phyloP scores from a whole-genome alignment of 106 monocot species.

The Dendrobium nobile region DNA sequence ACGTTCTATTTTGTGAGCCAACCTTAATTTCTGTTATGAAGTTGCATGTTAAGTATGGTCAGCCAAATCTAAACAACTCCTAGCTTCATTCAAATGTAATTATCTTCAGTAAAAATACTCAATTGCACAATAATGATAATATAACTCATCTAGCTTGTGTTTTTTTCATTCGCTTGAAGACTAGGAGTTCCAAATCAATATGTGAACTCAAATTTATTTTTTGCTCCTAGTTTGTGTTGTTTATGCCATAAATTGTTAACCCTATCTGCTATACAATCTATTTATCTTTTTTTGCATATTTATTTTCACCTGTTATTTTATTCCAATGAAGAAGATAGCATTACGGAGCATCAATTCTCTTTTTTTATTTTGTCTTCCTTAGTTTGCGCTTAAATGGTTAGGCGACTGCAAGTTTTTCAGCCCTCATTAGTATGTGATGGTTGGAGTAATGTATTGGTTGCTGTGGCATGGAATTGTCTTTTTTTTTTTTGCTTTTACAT shows the following conservation, averaged over 20 bases:
- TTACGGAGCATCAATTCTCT: neutral
- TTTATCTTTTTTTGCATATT: neutral
- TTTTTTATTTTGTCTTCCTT: neutral
- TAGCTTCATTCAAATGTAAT: neutral
- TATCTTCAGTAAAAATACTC: neutral
- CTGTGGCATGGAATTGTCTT: neutral
- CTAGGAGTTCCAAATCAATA: neutral
- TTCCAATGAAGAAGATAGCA: neutral
- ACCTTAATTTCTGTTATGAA: neutral
- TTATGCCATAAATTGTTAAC: neutral
- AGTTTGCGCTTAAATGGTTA: neutral
- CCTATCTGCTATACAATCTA: neutral
- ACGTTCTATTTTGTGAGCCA: neutral
- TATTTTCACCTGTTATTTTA: neutral
- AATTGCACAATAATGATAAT: neutral
- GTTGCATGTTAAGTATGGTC: neutral
- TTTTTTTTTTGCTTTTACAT: too few relatives aligned
- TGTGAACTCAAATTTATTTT: neutral
- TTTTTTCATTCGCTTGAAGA: neutral
- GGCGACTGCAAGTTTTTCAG: neutral
- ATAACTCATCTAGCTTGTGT: neutral
- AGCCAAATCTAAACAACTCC: neutral
- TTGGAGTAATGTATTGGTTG: neutral
- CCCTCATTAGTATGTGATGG: neutral
- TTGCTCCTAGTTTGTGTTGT: neutral